A percentile compares a stretch with the other conserved stretches of the same genome.
These are phyloP conservation scores for Mucor ambiguus DNA, from an alignment of 371 early-diverging fungal genomes.

Conservation along the genomic window DNA sequence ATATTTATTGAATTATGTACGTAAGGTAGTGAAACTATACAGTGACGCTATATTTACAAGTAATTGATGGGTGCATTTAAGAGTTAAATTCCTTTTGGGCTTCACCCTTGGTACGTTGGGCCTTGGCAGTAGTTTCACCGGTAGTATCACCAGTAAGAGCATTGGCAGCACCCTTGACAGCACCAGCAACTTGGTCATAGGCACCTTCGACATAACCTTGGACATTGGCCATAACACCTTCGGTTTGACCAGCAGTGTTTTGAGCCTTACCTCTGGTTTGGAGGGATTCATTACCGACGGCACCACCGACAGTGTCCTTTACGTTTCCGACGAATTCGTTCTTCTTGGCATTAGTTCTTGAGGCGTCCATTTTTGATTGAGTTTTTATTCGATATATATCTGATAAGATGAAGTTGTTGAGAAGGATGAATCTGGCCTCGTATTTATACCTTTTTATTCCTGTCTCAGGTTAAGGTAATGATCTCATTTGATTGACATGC, in stretches of 20 bases:
- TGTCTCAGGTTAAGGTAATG: neutral
- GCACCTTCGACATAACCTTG: constrained; percentile 21
- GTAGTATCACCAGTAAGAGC: constrained; percentile 21
- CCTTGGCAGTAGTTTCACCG: constrained; percentile 16
- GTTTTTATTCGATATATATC: neutral
- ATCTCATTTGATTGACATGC: neutral
- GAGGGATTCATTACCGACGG: constrained; percentile 35
- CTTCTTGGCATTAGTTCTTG: constrained; percentile 27
- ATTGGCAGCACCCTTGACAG: constrained; percentile 22
- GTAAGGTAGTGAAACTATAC: neutral
- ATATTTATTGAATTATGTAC: neutral
- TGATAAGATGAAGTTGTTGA: neutral
- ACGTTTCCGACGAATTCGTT: constrained; percentile 43
- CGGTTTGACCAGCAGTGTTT: constrained; percentile 32
- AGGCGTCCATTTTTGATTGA: constrained; percentile 6
- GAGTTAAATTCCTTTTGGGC: constrained; percentile 22
- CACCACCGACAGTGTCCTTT: constrained; percentile 41
- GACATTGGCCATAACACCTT: constrained; percentile 25
- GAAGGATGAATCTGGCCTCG: neutral
- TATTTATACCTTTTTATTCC: neutral
- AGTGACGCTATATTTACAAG: neutral
- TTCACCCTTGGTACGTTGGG: constrained; percentile 19
- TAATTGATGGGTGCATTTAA: neutral
- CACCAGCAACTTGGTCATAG: constrained; percentile 23
- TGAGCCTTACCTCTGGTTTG: constrained; percentile 44